phyloP scores from a whole-genome alignment of 768 basidiomycete species.

The Phanerochaete sordida region DNA sequence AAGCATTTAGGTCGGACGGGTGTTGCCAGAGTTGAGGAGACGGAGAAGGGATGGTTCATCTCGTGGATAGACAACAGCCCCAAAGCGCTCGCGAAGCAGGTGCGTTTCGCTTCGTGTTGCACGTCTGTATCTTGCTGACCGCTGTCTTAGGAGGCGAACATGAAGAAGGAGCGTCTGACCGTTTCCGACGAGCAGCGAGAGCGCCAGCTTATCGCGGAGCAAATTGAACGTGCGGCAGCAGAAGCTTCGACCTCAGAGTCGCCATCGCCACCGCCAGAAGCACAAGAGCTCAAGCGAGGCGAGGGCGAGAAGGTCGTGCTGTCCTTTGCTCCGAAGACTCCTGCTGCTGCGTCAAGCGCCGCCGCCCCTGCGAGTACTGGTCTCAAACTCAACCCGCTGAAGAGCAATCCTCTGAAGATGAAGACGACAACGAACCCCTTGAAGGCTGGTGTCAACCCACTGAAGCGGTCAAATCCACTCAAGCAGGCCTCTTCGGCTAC shows the following conservation, averaged over 20 bases:
- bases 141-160: constrained; percentile 58
- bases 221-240: constrained; percentile 82
- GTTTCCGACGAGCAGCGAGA: constrained; percentile 95
- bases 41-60: constrained; percentile 97
- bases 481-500: constrained; percentile 44
- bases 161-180: constrained; percentile 90
- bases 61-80: constrained; percentile 98
- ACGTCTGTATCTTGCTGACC: neutral
- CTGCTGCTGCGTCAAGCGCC: constrained; percentile 33
- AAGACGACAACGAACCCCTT: constrained; percentile 57
- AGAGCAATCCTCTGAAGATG: constrained; percentile 46
- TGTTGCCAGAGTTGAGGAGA: constrained; percentile 92
- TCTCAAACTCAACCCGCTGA: constrained; percentile 15
- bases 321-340: constrained; percentile 57
- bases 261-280: constrained; percentile 25
- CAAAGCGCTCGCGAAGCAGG: constrained; percentile 88
- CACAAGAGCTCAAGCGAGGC: constrained; percentile 65
- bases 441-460: constrained; percentile 53
- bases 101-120: constrained; percentile 30
- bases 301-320: constrained; percentile 78
- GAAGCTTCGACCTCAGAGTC: constrained; percentile 34
- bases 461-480: constrained; percentile 75
- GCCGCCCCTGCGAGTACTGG: constrained; percentile 18
- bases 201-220: constrained; percentile 82
- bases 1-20: constrained; percentile 87